Evolutionary conservation across 2,329 filamentous ascomycete genomes (phyloP).

Genomic region (Beauveria sp.): DNA sequence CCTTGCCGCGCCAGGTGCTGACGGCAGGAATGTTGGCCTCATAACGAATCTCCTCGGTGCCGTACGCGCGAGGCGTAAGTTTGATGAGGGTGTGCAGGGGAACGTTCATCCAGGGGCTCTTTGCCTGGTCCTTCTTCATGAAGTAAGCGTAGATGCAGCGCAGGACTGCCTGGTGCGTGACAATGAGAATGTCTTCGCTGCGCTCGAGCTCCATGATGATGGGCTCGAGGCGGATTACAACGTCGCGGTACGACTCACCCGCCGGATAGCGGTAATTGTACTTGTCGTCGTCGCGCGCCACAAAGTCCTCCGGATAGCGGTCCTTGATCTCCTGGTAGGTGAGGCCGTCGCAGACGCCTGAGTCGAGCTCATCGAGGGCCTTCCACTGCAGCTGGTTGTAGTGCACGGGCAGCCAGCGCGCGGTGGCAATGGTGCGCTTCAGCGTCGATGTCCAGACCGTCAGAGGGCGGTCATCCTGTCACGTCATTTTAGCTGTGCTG

Average conservation of each 20-base stretch:
- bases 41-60: slow-evolving; percentile 80
- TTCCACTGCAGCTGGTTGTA: slow-evolving; percentile 99
- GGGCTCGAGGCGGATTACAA: slow-evolving; percentile 93
- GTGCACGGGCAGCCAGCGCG: slow-evolving; percentile 67
- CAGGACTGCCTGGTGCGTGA: slow-evolving; percentile 94
- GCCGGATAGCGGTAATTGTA: slow-evolving; percentile 99
- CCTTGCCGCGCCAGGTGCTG: slow-evolving; percentile 92
- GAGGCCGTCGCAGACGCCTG: slow-evolving; percentile 90
- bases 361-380: slow-evolving; percentile 93
- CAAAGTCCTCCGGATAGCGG: slow-evolving; percentile 87
- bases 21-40: slow-evolving; percentile 92
- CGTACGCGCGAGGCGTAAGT: slow-evolving; percentile 88
- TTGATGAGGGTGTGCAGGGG: slow-evolving; percentile 95
- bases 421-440: slow-evolving; percentile 83
- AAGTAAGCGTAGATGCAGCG: slow-evolving; percentile 98
- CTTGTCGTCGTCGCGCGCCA: slow-evolving; percentile 93
- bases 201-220: slow-evolving; percentile 99
- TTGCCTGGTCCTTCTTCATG: slow-evolving; percentile 90
- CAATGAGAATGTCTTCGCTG: slow-evolving; percentile 93
- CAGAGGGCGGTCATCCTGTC: slow-evolving; percentile 50
- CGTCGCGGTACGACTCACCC: slow-evolving; percentile 90
- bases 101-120: slow-evolving; percentile 97
- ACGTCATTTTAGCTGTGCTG: background rate
- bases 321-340: slow-evolving; percentile 95
- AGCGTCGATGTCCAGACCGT: slow-evolving; percentile 58